Percentiles rank a stretch among this genome's conserved stretches.
Evolutionary conservation across 208 protist species (phyloP).

Genomic region (Trypanosomatidae sp.): DNA sequence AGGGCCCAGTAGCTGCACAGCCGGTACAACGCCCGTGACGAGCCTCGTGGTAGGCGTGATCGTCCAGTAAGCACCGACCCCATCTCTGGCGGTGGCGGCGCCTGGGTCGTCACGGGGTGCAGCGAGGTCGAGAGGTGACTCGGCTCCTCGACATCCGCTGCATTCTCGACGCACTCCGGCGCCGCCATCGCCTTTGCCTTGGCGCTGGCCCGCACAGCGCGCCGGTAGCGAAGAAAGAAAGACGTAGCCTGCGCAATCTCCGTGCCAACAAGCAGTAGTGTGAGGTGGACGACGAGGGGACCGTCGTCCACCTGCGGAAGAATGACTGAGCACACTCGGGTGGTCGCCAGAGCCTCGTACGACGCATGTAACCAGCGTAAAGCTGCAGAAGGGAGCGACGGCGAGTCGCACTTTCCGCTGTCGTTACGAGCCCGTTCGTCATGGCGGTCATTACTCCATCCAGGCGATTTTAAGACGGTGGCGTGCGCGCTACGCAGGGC

Average conservation of each 20-base stretch:
- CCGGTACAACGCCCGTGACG: constrained; percentile 18
- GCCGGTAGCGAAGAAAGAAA: constrained; percentile 20
- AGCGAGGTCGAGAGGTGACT: background rate
- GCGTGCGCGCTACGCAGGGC: background rate
- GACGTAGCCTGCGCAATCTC: constrained; percentile 20
- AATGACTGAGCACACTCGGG: constrained; percentile 17
- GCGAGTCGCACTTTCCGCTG: too few relatives aligned
- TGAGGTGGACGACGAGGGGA: constrained; percentile 27
- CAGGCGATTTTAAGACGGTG: background rate
- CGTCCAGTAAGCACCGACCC: background rate
- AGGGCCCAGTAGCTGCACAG: constrained; percentile 41
- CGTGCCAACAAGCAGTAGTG: constrained; percentile 11
- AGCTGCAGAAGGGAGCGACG: background rate
- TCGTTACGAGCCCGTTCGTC: background rate
- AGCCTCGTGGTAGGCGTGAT: constrained; percentile 18
- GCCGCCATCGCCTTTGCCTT: constrained; percentile 1
- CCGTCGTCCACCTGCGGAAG: constrained; percentile 14
- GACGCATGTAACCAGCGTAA: background rate
- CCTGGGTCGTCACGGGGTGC: background rate
- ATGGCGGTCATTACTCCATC: background rate
- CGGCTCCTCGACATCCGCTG: constrained; percentile 3
- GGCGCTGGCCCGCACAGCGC: constrained; percentile 5
- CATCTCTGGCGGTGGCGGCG: constrained; percentile 1
- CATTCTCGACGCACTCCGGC: constrained; percentile 5
- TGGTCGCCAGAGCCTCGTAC: constrained; percentile 22